Evolutionary conservation across 345 rosid species (phyloP).

Genomic region (Ceriops tagal): DNA sequence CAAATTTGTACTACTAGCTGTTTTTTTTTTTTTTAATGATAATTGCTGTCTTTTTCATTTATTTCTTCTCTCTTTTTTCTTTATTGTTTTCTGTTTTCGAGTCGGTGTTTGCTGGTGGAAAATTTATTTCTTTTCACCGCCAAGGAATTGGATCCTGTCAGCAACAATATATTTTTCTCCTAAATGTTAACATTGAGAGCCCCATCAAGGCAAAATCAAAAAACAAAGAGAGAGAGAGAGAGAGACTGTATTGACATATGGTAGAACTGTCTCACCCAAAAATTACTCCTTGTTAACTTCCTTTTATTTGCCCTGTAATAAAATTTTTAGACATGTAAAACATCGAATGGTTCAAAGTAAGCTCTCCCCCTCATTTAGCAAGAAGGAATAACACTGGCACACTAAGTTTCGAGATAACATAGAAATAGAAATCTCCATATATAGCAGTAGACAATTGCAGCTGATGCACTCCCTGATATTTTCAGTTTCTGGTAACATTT

Average conservation of each 20-base stretch:
- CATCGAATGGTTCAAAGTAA: background rate
- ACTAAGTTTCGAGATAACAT: constrained; percentile 20
- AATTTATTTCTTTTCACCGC: background rate
- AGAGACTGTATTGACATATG: too few species aligned
- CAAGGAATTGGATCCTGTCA: constrained; percentile 16
- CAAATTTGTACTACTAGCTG: too few species aligned
- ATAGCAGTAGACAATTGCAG: constrained; percentile 27
- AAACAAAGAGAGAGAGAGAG: too few species aligned
- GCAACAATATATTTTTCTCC: constrained; percentile 7
- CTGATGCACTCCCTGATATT: constrained; percentile 6
- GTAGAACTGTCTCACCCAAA: background rate
- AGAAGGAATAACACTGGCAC: constrained; percentile 21
- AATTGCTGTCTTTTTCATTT: background rate
- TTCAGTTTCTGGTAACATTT: constrained; percentile 17
- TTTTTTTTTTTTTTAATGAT: background rate
- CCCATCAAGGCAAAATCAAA: too few species aligned
- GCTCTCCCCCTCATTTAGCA: constrained; percentile 24
- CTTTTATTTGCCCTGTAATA: background rate
- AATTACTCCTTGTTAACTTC: background rate
- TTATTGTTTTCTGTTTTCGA: background rate
- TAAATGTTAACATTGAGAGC: too few species aligned
- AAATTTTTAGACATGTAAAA: background rate
- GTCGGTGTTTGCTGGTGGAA: background rate
- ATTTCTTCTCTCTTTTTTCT: background rate
- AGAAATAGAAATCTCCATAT: constrained; percentile 24